Base-by-base conservation (phyloP, 225 moss, liverwort and hornwort species). In the Bryoerythrophyllum caledonicum region DNA sequence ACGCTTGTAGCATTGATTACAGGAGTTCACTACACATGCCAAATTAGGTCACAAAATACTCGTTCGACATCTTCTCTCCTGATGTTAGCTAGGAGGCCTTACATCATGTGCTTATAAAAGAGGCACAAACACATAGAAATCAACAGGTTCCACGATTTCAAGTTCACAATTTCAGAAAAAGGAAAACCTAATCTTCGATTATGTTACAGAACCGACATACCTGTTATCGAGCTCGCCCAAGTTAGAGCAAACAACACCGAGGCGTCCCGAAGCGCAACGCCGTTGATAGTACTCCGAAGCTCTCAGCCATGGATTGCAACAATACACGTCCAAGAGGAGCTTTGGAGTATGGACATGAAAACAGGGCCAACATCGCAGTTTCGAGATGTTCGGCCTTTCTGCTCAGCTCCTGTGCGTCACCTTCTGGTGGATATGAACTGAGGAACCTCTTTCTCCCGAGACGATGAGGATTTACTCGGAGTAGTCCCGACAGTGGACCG, bases 401-500 rank as follows among this genome's bases (percentile, higher is more conserved):
- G 58, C 73, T 71, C 70, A 53, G 20, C 49, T 48, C 48, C 63
- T 3, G 44, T 76, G 76, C 79, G 51, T 84, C 76, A 87, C 79
- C 84, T 79, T 74, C 84, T 71, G n/a, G 72, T 11, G 0, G 71
- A 74, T 21, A 62, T 24, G 19, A 77, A 77, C 30, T 84, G 84
- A 12, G 74, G 79, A 60, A 76, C 30, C 63, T 87, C 87, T 68
- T 84, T 81, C 11, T 87, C 86, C 11, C 83, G 80, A 75, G 78
- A 76, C 21, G 77, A 79, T 20, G 20, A 49, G 67, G 20, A 77
- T 60, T 84, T 87, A 77, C 34, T 63, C 10, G 87, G 11, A 79
- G 40, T 78, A 20, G 78, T 78, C 10, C 76, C 72, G 10, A 85
- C 57, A 11, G 82, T 80, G 8, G 87, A 82, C 8, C 72, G 80